phyloP scores from a whole-genome alignment of 768 basidiomycete genomes.

The Mycena maculata region DNA sequence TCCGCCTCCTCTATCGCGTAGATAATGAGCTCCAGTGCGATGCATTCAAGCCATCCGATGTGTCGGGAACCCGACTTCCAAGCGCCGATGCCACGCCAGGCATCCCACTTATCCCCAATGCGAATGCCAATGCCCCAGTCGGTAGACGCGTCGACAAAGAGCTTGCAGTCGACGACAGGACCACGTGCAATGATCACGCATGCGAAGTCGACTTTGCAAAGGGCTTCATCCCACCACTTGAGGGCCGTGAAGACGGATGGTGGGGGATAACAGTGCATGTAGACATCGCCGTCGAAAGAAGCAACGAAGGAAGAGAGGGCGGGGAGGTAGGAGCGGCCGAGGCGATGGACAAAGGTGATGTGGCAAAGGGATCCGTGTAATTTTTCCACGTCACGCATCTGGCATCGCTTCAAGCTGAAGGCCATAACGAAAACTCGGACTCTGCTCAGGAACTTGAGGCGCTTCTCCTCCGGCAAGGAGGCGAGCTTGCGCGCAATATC shows the following conservation, averaged over 20 bases:
- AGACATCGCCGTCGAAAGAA: background rate
- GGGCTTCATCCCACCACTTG: background rate
- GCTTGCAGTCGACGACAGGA: background rate
- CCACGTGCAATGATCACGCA: background rate
- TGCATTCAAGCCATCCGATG: constrained; percentile 43
- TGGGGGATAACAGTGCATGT: background rate
- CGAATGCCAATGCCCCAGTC: constrained; percentile 42
- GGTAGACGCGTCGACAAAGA: constrained; percentile 39
- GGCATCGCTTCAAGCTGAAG: background rate
- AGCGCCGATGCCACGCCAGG: constrained; percentile 12
- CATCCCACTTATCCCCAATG: constrained; percentile 32
- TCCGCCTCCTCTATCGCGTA: constrained; percentile 22
- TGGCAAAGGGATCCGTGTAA: constrained; percentile 17
- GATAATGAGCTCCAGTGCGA: constrained; percentile 23
- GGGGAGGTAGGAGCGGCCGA: constrained; percentile 6
- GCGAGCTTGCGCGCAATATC: background rate
- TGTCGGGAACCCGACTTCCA: constrained; percentile 32
- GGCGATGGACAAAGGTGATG: constrained; percentile 3
- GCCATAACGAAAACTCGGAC: background rate
- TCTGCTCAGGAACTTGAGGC: constrained; percentile 34
- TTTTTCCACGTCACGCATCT: constrained; percentile 5
- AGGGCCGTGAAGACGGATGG: background rate
- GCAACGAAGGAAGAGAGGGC: constrained; percentile 5
- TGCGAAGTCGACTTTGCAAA: background rate
- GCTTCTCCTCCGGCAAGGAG: background rate